phyloP scores from a whole-genome alignment of 2,329 filamentous ascomycete species.

The Exophiala alcalophila region DNA sequence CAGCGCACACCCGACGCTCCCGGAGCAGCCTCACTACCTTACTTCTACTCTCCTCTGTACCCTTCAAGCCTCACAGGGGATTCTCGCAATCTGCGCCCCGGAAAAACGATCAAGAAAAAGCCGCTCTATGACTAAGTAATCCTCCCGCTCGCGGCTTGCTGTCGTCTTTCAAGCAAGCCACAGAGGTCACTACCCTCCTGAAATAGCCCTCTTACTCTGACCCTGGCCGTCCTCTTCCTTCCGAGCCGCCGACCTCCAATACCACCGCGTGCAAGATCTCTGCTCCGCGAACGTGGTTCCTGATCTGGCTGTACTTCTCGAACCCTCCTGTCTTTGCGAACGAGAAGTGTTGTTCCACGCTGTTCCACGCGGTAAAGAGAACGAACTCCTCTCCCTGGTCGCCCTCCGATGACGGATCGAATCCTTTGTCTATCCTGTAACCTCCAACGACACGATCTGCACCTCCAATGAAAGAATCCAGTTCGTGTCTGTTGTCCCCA shows the following conservation, averaged over 20 bases:
- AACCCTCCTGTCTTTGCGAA: conserved; percentile 39
- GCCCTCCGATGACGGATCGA: conserved; percentile 15
- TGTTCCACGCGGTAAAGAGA: conserved; percentile 41
- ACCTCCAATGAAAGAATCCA: conserved; percentile 27
- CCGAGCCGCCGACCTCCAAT: conserved; percentile 3
- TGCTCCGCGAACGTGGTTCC: conserved; percentile 26
- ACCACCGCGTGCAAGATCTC: conserved; percentile 34
- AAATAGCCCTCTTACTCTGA: no score
- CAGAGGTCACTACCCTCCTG: no score
- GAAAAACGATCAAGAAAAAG: no score
- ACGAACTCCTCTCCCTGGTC: conserved; percentile 43
- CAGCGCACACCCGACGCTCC: no score
- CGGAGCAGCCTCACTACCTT: no score
- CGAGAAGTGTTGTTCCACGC: conserved; percentile 35
- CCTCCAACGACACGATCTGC: conserved; percentile 36
- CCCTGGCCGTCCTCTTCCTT: neutral
- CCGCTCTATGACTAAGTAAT: no score
- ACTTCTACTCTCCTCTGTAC: no score
- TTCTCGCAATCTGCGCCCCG: no score
- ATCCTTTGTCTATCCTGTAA: conserved; percentile 40
- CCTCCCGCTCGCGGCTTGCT: no score
- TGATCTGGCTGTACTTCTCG: conserved; percentile 31
- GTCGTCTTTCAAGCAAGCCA: no score
- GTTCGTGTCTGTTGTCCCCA: conserved; percentile 5
- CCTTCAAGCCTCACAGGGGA: no score